Evolutionary conservation across 2,329 filamentous ascomycete genomes (phyloP), one percentile per base, ranked within the genome.

Genomic region (Pleurostoma richardsiae): DNA sequence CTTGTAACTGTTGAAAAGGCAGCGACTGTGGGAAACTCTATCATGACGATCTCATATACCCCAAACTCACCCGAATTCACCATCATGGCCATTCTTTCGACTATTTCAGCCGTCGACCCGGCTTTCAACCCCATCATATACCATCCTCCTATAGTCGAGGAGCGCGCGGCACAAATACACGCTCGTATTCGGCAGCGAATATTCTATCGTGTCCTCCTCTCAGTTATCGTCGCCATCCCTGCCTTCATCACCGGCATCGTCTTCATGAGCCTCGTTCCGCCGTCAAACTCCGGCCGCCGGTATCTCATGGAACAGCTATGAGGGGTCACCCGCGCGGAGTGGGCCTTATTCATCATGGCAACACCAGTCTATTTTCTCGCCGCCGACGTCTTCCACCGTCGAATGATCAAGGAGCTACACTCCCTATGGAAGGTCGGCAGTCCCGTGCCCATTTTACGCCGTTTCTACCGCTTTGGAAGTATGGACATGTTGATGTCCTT

Each of bases 401-500:
- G 88, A 36, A 86, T 89, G 1, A 61, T 90, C 54, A 92, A 90
- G 61, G 90, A 96, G 57, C 69, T 96, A 10, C 74, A 75, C 49
- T 76, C 83, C 0, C 72, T 96, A 52, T 96, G 91, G 91, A 78
- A 85, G 27, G 82, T 72, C 2, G 79, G 82, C 30, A 95, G 89
- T 60, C 80, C 77, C 29, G 85, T 84, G 1, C 87, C 88, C 0
- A 62, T 95, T 4, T 56, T 87, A 10, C 79, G 85, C 55, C 77
- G 91, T 11, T 90, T 96, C 59, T 90, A 90, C 63, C 83, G 87
- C 19, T 96, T 96, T 59, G 91, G 91, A 6, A 96, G 90, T 70
- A 96, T 96, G 91, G 95, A 95, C 61, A 85, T 94, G 71, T 77
- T 96, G 50, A 90, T 96, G 66, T 94, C 86, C 7, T 75, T 95